Conservation (phyloP, 2,329 filamentous ascomycete genomes). For the Penicillium decumbens region DNA sequence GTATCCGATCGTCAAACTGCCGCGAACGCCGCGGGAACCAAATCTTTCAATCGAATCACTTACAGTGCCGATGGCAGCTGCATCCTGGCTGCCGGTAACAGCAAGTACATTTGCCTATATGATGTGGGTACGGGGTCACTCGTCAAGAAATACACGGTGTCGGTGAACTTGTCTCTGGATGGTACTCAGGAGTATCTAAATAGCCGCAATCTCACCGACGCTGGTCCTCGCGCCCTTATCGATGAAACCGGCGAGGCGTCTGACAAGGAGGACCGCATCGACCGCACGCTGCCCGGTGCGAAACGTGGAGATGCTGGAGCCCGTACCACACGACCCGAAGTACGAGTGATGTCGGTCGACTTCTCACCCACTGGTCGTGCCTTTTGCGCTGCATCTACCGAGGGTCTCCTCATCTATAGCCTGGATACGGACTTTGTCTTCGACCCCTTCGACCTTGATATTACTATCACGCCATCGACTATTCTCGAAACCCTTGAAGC, state of each 20-base stretch:
- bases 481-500: slow-evolving; percentile 67
- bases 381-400: slow-evolving; percentile 92
- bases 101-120: slow-evolving; percentile 97
- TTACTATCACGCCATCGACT: slow-evolving; percentile 83
- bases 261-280: slow-evolving; percentile 78
- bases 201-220: slow-evolving; percentile 85
- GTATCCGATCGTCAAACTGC: slow-evolving; percentile 83
- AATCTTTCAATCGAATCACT: slow-evolving; percentile 78
- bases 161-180: slow-evolving; percentile 88
- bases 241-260: slow-evolving; percentile 85
- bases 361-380: slow-evolving; percentile 85
- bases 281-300: slow-evolving; percentile 74
- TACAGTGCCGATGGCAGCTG: slow-evolving; percentile 93
- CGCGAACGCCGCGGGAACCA: slow-evolving; percentile 83
- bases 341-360: slow-evolving; percentile 75
- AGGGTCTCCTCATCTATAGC: slow-evolving; percentile 89
- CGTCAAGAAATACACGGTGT: slow-evolving; percentile 92
- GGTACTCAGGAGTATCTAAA: slow-evolving; percentile 97
- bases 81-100: slow-evolving; percentile 85
- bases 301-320: slow-evolving; percentile 81
- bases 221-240: slow-evolving; percentile 75
- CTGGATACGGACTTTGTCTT: slow-evolving; percentile 80
- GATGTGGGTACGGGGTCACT: slow-evolving; percentile 89
- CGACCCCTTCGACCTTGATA: slow-evolving; percentile 92
- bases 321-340: slow-evolving; percentile 70